Evolutionary conservation across 2,329 filamentous ascomycete genomes (phyloP).

Genomic region (Alternaria tenuissima): DNA sequence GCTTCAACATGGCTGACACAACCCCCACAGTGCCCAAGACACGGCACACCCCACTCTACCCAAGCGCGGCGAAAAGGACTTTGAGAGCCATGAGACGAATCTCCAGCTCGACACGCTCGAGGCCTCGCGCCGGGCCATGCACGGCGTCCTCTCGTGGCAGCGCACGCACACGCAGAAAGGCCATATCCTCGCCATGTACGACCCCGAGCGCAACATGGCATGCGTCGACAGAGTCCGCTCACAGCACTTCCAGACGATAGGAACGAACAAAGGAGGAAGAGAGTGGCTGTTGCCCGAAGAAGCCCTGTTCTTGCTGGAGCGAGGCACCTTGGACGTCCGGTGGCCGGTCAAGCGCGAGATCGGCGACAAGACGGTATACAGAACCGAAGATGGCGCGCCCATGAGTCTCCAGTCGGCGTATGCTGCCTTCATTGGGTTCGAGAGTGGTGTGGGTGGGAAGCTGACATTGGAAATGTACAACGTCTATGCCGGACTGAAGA

Average conservation of each 20-base stretch:
- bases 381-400: conserved; percentile 70
- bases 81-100: conserved; percentile 88
- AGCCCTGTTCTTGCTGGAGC: conserved; percentile 85
- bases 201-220: conserved; percentile 67
- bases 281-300: conserved; percentile 93
- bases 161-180: conserved; percentile 74
- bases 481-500: conserved; percentile 85
- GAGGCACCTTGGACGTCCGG: conserved; percentile 85
- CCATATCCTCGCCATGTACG: conserved; percentile 76
- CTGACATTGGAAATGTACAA: conserved; percentile 81
- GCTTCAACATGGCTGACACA: conserved; percentile 10
- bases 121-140: conserved; percentile 85
- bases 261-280: conserved; percentile 61
- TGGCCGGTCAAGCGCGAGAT: conserved; percentile 67
- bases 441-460: conserved; percentile 60
- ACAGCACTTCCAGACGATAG: conserved; percentile 77
- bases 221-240: conserved; percentile 77
- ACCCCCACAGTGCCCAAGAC: conserved; percentile 29
- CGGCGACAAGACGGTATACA: conserved; percentile 33
- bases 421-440: conserved; percentile 78
- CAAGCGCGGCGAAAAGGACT: conserved; percentile 95
- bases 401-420: conserved; percentile 93
- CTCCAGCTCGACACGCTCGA: conserved; percentile 81
- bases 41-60: conserved; percentile 67
- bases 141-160: conserved; percentile 81